Evolutionary conservation across 805 yeast genomes (phyloP).

Genomic region (Yarrowia sp.): DNA sequence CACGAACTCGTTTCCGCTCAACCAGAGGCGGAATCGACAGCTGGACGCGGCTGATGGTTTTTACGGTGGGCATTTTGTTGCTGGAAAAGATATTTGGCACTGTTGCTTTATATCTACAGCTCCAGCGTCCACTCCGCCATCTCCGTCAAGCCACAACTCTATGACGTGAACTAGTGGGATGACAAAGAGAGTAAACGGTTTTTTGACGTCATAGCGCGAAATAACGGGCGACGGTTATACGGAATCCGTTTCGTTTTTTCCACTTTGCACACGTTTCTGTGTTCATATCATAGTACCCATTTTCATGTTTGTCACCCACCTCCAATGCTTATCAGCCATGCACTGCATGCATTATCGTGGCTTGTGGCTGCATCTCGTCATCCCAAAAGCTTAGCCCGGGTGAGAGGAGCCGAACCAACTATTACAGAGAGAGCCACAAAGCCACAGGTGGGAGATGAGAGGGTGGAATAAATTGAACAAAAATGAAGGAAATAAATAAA

Average conservation of each 20-base stretch:
- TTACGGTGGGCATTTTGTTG: background rate
- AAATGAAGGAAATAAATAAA: no score
- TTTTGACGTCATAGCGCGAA: no score
- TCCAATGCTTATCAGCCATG: background rate
- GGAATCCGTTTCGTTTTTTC: no score
- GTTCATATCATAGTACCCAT: no score
- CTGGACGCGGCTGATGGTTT: slow-evolving; percentile 1
- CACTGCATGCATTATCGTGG: slow-evolving; percentile 20
- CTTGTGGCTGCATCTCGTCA: slow-evolving; percentile 27
- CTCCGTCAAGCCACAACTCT: slow-evolving; percentile 26
- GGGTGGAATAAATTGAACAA: no score
- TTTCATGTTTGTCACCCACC: background rate
- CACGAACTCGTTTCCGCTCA: slow-evolving; percentile 3
- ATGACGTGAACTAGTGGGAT: background rate
- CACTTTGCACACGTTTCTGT: no score
- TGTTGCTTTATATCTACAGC: background rate
- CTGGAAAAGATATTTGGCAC: background rate
- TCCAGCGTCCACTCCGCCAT: background rate
- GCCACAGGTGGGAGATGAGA: background rate
- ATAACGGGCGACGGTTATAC: no score
- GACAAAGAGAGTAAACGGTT: no score
- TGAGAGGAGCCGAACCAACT: no score
- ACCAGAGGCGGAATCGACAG: background rate
- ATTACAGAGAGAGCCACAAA: background rate
- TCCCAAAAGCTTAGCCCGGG: background rate